phyloP scores from a whole-genome alignment of 116 monocot species.

The Posidonia oceanica region DNA sequence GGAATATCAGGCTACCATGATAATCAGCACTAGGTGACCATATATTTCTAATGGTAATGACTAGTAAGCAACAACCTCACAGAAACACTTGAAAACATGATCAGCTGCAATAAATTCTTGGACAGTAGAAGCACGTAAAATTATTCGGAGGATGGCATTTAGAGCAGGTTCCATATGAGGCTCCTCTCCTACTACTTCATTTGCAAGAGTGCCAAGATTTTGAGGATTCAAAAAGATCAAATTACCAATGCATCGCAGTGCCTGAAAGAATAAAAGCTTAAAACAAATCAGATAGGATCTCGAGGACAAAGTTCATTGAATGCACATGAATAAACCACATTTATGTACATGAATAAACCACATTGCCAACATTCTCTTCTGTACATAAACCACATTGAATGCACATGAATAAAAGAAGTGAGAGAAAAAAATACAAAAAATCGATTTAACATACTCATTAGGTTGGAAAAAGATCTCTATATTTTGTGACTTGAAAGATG shows the following conservation, averaged over 20 bases:
- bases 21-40: neutral
- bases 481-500: no score
- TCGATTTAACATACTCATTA: no score
- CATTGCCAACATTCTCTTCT: no score
- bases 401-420: no score
- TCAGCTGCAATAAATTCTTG: conserved; percentile 89
- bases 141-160: conserved; percentile 72
- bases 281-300: neutral
- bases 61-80: conserved; percentile 47
- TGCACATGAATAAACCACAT: neutral
- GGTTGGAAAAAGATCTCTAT: no score
- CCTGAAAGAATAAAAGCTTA: conserved; percentile 23
- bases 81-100: conserved; percentile 87
- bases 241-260: conserved; percentile 83
- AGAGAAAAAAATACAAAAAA: no score
- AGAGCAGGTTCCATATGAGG: conserved; percentile 76
- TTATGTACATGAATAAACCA: no score
- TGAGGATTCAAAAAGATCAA: conserved; percentile 69
- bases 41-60: neutral
- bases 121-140: conserved; percentile 46
- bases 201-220: conserved; percentile 59
- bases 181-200: conserved; percentile 82
- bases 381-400: no score
- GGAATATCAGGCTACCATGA: no score
- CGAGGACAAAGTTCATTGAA: neutral